These are phyloP conservation scores for Phytophthora megakarya DNA, from an alignment of 352 stramenopile species.

Conservation along the genomic window DNA sequence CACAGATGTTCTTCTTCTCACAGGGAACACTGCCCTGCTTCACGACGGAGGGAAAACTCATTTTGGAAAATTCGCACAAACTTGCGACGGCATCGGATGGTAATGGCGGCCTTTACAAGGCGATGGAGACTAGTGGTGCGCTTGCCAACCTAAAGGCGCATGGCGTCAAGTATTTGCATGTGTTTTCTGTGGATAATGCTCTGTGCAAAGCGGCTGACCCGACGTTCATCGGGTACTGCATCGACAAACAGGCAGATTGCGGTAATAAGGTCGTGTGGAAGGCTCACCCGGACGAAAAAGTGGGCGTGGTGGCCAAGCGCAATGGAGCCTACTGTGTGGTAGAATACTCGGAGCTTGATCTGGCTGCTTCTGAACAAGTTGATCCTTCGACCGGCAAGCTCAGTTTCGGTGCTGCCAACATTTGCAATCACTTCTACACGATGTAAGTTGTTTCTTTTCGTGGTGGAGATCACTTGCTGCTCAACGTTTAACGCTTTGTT, in stretches of 20 bases:
- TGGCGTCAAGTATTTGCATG: conserved; percentile 95
- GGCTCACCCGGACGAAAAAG: conserved; percentile 90
- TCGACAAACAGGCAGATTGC: conserved; percentile 92
- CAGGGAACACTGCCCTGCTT: conserved; percentile 97
- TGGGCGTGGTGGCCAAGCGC: conserved; percentile 88
- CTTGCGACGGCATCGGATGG: conserved; percentile 95
- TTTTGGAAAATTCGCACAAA: conserved; percentile 88
- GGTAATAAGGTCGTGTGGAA: conserved; percentile 98
- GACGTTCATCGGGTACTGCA: conserved; percentile 96
- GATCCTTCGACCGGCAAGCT: conserved; percentile 81
- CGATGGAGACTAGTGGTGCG: conserved; percentile 89
- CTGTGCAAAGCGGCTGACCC: conserved; percentile 96
- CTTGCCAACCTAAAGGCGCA: conserved; percentile 82
- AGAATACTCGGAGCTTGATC: conserved; percentile 98
- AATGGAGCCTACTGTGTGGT: conserved; percentile 92
- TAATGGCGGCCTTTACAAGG: conserved; percentile 97
- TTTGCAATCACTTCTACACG: conserved; percentile 98
- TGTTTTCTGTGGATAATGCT: conserved; percentile 98
- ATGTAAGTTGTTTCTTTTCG: background rate
- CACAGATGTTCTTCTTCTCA: conserved; percentile 95
- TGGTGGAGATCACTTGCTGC: background rate
- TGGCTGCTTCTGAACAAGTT: conserved; percentile 61
- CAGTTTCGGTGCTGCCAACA: conserved; percentile 96
- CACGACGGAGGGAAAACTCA: conserved; percentile 94
- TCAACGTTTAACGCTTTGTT: background rate